Conservation (phyloP, 2,329 filamentous ascomycete species). For the Fusarium domesticum region DNA sequence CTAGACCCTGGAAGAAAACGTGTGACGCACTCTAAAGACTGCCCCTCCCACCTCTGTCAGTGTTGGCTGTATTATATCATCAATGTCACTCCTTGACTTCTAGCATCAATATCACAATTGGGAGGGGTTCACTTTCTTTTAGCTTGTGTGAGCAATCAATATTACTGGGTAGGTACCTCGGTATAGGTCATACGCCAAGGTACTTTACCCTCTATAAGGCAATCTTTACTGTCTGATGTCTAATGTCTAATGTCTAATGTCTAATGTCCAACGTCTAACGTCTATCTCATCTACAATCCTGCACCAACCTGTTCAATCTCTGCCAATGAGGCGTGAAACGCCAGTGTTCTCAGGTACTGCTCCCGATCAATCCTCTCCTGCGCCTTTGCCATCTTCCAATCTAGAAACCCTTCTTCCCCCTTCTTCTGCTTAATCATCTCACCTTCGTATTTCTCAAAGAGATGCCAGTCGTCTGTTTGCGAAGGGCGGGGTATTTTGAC, state of each 20-base stretch:
- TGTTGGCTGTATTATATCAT: not conserved
- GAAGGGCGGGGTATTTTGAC: constrained; percentile 49
- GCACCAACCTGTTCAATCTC: constrained; percentile 7
- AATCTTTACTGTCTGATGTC: too few relatives aligned
- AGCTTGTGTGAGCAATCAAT: too few relatives aligned
- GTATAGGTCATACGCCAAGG: too few relatives aligned
- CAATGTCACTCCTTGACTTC: too few relatives aligned
- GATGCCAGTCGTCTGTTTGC: constrained; percentile 54
- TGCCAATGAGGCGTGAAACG: constrained; percentile 26
- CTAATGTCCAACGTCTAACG: not conserved
- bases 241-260: not conserved
- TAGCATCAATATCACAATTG: too few relatives aligned
- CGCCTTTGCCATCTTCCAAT: constrained; percentile 39
- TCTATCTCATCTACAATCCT: not conserved
- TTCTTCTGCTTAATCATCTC: constrained; percentile 39
- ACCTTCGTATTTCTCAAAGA: constrained; percentile 48
- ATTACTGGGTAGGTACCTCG: too few relatives aligned
- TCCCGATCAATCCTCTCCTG: constrained; percentile 29
- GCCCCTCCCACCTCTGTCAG: too few relatives aligned
- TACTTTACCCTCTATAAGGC: too few relatives aligned
- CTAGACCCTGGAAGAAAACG: not conserved
- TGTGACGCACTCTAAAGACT: not conserved
- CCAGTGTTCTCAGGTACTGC: constrained; percentile 28
- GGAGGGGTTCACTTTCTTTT: too few relatives aligned
- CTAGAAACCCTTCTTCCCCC: constrained; percentile 40